Percentiles rank a stretch among this genome's conserved stretches.
phyloP scores from a whole-genome alignment of 257 asterid genomes.

The Lithospermum erythrorhizon region DNA sequence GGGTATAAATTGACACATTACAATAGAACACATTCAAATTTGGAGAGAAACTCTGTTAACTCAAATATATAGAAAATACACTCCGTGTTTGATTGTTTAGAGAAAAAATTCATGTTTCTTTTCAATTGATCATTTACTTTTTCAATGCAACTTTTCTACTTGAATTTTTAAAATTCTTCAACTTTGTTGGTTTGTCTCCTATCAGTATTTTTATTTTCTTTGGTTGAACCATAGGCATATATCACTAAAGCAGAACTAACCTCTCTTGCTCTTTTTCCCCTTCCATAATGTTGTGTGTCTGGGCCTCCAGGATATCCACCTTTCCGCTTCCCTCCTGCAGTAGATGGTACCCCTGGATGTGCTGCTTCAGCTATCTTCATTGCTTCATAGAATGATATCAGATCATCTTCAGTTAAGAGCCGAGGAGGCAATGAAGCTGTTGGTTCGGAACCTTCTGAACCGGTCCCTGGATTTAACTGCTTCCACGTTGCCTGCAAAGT shows the following conservation, averaged over 20 bases:
- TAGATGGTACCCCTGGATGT: constrained; percentile 29
- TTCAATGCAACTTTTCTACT: too few relatives aligned
- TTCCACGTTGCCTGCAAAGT: constrained; percentile 60
- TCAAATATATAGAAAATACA: too few relatives aligned
- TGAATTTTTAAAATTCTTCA: too few relatives aligned
- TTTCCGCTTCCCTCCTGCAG: constrained; percentile 65
- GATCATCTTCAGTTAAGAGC: constrained; percentile 70
- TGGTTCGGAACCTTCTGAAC: constrained; percentile 35
- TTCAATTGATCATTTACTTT: too few relatives aligned
- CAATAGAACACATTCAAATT: neutral
- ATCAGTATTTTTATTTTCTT: too few relatives aligned
- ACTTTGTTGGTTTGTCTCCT: too few relatives aligned
- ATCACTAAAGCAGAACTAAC: constrained; percentile 31
- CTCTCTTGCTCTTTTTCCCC: constrained; percentile 99
- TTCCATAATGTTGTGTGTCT: constrained; percentile 92
- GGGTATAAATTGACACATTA: constrained; percentile 3
- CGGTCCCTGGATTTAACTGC: constrained; percentile 36
- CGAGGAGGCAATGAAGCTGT: constrained; percentile 79
- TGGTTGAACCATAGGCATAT: neutral
- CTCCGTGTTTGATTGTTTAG: too few relatives aligned
- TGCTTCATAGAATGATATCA: constrained; percentile 68
- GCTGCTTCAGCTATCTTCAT: constrained; percentile 72
- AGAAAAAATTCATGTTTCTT: too few relatives aligned
- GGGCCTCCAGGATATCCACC: constrained; percentile 73
- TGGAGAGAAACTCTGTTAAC: neutral